These are phyloP conservation scores for Avicennia marina DNA, from an alignment of 257 asterid species.

Conservation along the genomic window DNA sequence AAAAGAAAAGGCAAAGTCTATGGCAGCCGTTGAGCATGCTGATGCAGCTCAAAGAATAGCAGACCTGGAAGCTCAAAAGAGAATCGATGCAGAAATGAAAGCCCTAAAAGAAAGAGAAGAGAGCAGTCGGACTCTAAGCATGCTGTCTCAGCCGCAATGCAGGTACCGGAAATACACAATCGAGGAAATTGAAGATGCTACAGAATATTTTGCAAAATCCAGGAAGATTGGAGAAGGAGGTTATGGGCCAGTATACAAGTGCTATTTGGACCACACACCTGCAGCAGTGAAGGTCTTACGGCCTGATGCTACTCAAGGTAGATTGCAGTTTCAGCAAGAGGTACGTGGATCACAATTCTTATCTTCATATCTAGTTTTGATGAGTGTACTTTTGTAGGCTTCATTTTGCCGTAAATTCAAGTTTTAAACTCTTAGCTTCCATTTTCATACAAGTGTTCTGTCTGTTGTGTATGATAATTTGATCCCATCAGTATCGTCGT, in stretches of 20 bases:
- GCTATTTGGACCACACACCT: constrained; percentile 37
- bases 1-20: constrained; percentile 41
- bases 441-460: too few species aligned
- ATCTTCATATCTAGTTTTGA: too few species aligned
- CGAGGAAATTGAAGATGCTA: constrained; percentile 41
- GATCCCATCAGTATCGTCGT: too few species aligned
- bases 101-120: constrained; percentile 14
- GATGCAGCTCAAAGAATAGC: constrained; percentile 26
- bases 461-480: too few species aligned
- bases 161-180: constrained; percentile 35
- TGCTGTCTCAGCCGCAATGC: constrained; percentile 14
- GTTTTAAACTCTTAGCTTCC: too few species aligned
- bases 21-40: constrained; percentile 40
- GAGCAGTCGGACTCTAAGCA: not conserved
- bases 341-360: constrained; percentile 15
- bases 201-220: constrained; percentile 30
- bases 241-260: constrained; percentile 37
- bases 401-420: too few species aligned
- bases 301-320: constrained; percentile 37
- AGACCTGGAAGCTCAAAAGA: constrained; percentile 21
- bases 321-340: constrained; percentile 42
- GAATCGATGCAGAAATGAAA: constrained; percentile 19
- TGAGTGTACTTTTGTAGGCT: too few species aligned
- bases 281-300: constrained; percentile 41
- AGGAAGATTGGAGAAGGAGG: constrained; percentile 48